Percentiles rank a stretch among this genome's conserved stretches.
Evolutionary conservation across 2,329 filamentous ascomycete species (phyloP).

Genomic region (Colletotrichum magnum): DNA sequence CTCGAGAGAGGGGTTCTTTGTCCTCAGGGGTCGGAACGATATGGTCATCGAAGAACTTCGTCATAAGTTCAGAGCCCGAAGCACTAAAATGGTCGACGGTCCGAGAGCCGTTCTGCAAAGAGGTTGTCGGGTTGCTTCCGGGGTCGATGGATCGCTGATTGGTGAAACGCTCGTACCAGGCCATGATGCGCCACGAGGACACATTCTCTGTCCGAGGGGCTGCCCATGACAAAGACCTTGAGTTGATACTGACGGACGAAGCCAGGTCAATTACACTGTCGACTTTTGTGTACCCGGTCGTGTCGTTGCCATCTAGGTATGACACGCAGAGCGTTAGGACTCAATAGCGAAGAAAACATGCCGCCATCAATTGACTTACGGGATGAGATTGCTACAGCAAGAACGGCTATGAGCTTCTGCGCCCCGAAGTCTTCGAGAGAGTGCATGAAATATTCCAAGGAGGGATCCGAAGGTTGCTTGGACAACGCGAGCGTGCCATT

Average conservation of each 20-base stretch:
- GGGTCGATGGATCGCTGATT: constrained; percentile 43
- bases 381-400: neutral
- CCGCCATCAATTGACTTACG: neutral
- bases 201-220: no score
- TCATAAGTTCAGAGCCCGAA: constrained; percentile 44
- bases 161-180: constrained; percentile 44
- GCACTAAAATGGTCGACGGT: constrained; percentile 47
- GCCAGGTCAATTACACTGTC: no score
- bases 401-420: neutral
- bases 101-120: constrained; percentile 46
- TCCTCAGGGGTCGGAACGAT: constrained; percentile 41
- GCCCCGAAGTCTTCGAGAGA: neutral
- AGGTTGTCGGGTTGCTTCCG: constrained; percentile 29
- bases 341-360: no score
- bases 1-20: constrained; percentile 31
- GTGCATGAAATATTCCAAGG: constrained; percentile 11
- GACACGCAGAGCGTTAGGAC: no score
- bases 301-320: no score
- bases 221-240: no score
- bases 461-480: neutral
- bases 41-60: constrained; percentile 45
- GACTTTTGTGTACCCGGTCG: no score
- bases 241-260: no score
- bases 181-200: constrained; percentile 40
- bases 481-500: constrained; percentile 15